phyloP scores from a whole-genome alignment of 345 rosid genomes.

The Chamaenerion angustifolium region DNA sequence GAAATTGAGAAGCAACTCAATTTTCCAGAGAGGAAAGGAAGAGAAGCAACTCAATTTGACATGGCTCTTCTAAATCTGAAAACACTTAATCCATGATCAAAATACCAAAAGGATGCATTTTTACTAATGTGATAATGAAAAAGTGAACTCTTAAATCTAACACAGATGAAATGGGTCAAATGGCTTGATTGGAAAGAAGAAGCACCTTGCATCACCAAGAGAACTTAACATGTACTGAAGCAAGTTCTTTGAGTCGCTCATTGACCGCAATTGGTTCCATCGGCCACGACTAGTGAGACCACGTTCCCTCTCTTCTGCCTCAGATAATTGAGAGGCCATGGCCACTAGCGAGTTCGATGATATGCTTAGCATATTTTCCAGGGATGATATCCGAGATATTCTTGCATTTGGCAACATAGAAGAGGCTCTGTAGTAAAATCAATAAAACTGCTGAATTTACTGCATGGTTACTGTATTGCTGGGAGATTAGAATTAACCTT shows the following conservation, averaged over 20 bases:
- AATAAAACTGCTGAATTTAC: not conserved
- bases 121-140: no score
- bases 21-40: no score
- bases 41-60: no score
- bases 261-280: slow-evolving; percentile 95
- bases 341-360: slow-evolving; percentile 91
- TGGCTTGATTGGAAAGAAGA: not conserved
- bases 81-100: no score
- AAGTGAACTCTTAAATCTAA: no score
- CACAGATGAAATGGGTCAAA: no score
- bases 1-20: no score
- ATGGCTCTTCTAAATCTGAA: no score
- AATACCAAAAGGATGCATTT: no score
- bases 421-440: slow-evolving; percentile 52
- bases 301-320: slow-evolving; percentile 95
- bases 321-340: slow-evolving; percentile 98
- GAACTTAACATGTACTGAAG: slow-evolving; percentile 92
- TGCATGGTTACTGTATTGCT: not conserved
- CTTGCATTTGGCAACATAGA: slow-evolving; percentile 93
- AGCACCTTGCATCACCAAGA: slow-evolving; percentile 74
- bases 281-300: slow-evolving; percentile 83
- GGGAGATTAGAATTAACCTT: slow-evolving; percentile 29
- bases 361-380: slow-evolving; percentile 82
- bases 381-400: slow-evolving; percentile 77
- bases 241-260: slow-evolving; percentile 94